Conservation (phyloP, 2,329 filamentous ascomycete genomes). For the Hypoxylon sp. region DNA sequence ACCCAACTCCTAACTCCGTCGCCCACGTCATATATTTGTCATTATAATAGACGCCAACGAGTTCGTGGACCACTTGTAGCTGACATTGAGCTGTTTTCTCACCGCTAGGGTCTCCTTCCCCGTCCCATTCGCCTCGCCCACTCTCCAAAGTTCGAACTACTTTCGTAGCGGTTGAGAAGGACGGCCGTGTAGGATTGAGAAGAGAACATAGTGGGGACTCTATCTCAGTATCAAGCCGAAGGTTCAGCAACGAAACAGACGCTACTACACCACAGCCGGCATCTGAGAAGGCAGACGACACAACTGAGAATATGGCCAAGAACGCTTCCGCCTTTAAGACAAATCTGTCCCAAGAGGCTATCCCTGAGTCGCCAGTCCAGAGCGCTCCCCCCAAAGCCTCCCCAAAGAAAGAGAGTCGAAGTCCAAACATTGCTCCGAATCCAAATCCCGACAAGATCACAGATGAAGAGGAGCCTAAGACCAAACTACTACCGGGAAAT, state of each 20-base stretch:
- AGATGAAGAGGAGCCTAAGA: conserved; percentile 58
- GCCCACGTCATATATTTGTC: conserved; percentile 45
- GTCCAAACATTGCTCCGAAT: conserved; percentile 53
- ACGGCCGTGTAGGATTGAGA: conserved; percentile 69
- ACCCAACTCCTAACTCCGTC: conserved; percentile 25
- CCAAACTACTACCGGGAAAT: conserved; percentile 53
- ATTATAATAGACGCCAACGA: conserved; percentile 31
- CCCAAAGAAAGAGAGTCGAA: conserved; percentile 46
- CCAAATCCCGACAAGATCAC: conserved; percentile 59
- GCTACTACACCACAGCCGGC: conserved; percentile 57
- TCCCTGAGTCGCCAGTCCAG: conserved; percentile 60
- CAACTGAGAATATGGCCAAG: conserved; percentile 53
- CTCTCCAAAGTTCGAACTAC: conserved; percentile 82
- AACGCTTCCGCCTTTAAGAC: conserved; percentile 52
- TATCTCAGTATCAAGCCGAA: conserved; percentile 55
- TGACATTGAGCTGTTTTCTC: conserved; percentile 53
- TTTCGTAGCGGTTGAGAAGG: conserved; percentile 81
- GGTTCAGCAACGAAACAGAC: conserved; percentile 58
- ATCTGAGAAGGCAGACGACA: conserved; percentile 58
- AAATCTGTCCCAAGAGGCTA: conserved; percentile 58
- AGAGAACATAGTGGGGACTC: conserved; percentile 63
- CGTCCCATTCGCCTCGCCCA: conserved; percentile 70
- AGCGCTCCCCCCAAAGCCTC: conserved; percentile 45
- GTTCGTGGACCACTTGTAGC: conserved; percentile 42
- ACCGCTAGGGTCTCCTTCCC: conserved; percentile 55